Percentiles rank a stretch among this genome's conserved stretches.
These are phyloP conservation scores for Cladobotryum mycophilum DNA, from an alignment of 2,329 filamentous ascomycete species.

Conservation along the genomic window DNA sequence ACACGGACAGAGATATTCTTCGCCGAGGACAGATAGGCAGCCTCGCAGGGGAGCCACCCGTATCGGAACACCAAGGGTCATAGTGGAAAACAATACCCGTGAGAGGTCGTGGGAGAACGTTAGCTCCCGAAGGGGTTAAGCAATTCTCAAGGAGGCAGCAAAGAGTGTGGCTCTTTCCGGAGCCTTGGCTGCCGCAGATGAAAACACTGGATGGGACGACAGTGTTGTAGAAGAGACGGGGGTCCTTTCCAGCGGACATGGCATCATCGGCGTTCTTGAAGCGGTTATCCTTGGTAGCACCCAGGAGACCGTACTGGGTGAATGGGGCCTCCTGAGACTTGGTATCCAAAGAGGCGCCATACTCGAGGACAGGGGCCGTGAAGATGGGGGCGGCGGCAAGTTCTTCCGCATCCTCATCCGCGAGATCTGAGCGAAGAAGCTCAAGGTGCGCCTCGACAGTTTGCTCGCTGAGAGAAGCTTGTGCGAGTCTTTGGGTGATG, in stretches of 20 bases:
- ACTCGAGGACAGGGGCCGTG: slow-evolving; percentile 11
- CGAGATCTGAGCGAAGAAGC: not conserved
- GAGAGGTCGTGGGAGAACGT: slow-evolving; percentile 43
- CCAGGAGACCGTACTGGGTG: slow-evolving; percentile 18
- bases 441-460: slow-evolving; percentile 2
- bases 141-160: slow-evolving; percentile 53
- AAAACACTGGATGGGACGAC: slow-evolving; percentile 51
- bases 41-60: slow-evolving; percentile 50
- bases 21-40: slow-evolving; percentile 46
- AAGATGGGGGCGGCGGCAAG: slow-evolving; percentile 14
- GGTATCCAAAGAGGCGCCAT: not conserved
- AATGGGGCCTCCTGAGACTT: not conserved
- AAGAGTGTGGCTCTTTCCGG: slow-evolving; percentile 57
- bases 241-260: slow-evolving; percentile 11
- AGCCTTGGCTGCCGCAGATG: slow-evolving; percentile 59
- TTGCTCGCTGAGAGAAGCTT: not conserved
- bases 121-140: slow-evolving; percentile 39
- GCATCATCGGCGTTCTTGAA: too few relatives aligned
- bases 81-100: slow-evolving; percentile 61
- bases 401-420: slow-evolving; percentile 5
- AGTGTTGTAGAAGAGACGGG: slow-evolving; percentile 40
- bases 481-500: not conserved
- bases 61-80: slow-evolving; percentile 47
- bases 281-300: not conserved
- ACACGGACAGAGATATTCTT: slow-evolving; percentile 42